Percentiles rank a stretch among this genome's conserved stretches.
phyloP scores from a whole-genome alignment of 2,329 filamentous ascomycete genomes.

The Lachnellula suecica region DNA sequence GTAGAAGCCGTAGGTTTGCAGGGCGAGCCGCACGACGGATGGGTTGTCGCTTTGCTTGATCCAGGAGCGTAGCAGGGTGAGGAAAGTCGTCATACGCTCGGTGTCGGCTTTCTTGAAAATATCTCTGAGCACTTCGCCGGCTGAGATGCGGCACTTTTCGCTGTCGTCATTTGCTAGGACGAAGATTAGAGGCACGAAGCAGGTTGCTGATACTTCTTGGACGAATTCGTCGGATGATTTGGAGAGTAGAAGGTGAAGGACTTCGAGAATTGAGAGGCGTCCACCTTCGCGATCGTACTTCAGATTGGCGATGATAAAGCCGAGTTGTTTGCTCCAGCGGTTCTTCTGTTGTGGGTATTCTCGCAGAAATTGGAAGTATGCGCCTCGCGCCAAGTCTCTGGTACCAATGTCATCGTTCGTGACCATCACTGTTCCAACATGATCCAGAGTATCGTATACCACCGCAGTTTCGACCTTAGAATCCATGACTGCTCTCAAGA shows the following conservation, averaged over 20 bases:
- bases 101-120: constrained; percentile 77
- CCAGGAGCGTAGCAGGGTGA: constrained; percentile 73
- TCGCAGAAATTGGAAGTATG: constrained; percentile 90
- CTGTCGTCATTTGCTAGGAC: constrained; percentile 87
- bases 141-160: constrained; percentile 79
- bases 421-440: constrained; percentile 89
- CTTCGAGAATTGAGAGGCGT: constrained; percentile 88
- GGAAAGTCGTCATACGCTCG: constrained; percentile 68
- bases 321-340: constrained; percentile 84
- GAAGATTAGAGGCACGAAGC: constrained; percentile 84
- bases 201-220: constrained; percentile 76
- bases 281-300: constrained; percentile 88
- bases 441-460: constrained; percentile 89
- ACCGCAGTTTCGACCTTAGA: constrained; percentile 81
- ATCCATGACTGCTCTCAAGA: constrained; percentile 82
- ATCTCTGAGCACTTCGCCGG: constrained; percentile 75
- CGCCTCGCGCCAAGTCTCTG: constrained; percentile 81
- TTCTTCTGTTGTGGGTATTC: constrained; percentile 93
- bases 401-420: constrained; percentile 90
- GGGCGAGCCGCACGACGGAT: constrained; percentile 67
- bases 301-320: constrained; percentile 86
- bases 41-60: constrained; percentile 71
- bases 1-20: constrained; percentile 82
- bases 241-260: constrained; percentile 79
- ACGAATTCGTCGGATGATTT: constrained; percentile 82